Conservation (phyloP, 306 rosid genomes). For the Rosa persica region DNA sequence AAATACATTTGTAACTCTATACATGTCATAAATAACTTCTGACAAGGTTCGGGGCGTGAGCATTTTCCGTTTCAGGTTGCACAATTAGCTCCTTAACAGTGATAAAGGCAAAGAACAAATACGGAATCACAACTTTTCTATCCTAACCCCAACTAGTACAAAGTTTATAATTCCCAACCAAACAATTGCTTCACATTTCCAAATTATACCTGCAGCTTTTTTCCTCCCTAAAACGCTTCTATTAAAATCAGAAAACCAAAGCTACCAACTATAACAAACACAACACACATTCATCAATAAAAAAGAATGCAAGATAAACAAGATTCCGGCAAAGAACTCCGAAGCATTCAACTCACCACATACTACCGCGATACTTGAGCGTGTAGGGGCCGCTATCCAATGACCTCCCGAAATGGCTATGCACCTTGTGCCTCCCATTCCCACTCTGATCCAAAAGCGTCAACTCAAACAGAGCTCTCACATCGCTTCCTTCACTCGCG, state of each 20-base stretch:
- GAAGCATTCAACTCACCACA: slow-evolving; percentile 61
- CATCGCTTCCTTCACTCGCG: slow-evolving; percentile 87
- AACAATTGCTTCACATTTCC: background rate
- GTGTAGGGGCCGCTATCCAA: slow-evolving; percentile 88
- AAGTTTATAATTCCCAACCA: background rate
- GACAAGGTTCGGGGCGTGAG: background rate
- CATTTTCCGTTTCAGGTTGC: background rate
- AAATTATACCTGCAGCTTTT: too few relatives aligned
- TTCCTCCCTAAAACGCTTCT: too few relatives aligned
- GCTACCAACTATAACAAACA: background rate
- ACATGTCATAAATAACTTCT: background rate
- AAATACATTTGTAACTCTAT: background rate
- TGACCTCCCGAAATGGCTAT: slow-evolving; percentile 85
- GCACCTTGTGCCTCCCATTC: slow-evolving; percentile 85
- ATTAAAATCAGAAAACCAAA: too few relatives aligned
- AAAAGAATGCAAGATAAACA: background rate
- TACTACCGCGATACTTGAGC: slow-evolving; percentile 87
- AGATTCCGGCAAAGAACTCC: background rate
- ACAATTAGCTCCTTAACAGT: background rate
- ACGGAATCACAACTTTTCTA: background rate
- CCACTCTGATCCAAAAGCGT: slow-evolving; percentile 96
- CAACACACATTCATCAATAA: background rate
- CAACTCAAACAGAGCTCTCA: slow-evolving; percentile 80
- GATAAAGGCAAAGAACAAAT: background rate
- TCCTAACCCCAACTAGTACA: background rate